phyloP scores from a whole-genome alignment of 139 green algal species.

The Tetraselmis chui region DNA sequence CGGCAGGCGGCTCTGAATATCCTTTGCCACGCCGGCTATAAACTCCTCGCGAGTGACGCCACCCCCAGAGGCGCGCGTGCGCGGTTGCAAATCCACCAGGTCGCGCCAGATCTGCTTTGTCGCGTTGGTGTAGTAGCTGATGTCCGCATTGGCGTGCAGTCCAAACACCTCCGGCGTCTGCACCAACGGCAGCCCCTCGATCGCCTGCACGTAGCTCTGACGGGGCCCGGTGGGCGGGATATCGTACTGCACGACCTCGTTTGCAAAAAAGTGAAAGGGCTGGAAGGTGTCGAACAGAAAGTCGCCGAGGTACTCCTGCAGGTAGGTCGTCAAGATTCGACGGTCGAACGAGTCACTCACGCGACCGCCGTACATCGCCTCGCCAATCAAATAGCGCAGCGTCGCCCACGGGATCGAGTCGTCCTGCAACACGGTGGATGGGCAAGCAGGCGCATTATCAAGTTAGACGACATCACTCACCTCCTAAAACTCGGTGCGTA shows the following conservation, averaged over 20 bases:
- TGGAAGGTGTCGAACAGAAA: conserved; percentile 86
- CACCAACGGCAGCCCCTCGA: conserved; percentile 69
- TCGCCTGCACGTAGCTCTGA: conserved; percentile 48
- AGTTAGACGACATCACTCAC: no score
- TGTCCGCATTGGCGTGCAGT: conserved; percentile 82
- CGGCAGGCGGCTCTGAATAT: conserved; percentile 65
- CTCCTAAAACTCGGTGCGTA: no score
- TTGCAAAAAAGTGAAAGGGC: conserved; percentile 63
- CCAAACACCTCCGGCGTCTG: conserved; percentile 77
- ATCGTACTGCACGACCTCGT: conserved; percentile 38
- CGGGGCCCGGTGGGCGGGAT: conserved; percentile 27
- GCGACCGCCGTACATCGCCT: conserved; percentile 72
- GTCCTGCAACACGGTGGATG: conserved; percentile 16
- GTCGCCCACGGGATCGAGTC: conserved; percentile 73
- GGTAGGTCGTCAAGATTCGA: conserved; percentile 77
- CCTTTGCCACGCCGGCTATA: conserved; percentile 50
- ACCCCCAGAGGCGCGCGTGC: conserved; percentile 30
- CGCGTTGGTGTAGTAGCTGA: conserved; percentile 75
- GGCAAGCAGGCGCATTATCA: no score
- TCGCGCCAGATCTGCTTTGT: conserved; percentile 71
- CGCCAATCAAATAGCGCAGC: conserved; percentile 83
- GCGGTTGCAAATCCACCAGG: conserved; percentile 71
- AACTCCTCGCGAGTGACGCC: conserved; percentile 64
- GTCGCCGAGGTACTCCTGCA: conserved; percentile 87
- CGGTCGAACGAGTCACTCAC: conserved; percentile 78